A percentile compares a stretch with the other conserved stretches of the same genome.
phyloP scores from a whole-genome alignment of 345 rosid genomes.

The Camelina hispida region DNA sequence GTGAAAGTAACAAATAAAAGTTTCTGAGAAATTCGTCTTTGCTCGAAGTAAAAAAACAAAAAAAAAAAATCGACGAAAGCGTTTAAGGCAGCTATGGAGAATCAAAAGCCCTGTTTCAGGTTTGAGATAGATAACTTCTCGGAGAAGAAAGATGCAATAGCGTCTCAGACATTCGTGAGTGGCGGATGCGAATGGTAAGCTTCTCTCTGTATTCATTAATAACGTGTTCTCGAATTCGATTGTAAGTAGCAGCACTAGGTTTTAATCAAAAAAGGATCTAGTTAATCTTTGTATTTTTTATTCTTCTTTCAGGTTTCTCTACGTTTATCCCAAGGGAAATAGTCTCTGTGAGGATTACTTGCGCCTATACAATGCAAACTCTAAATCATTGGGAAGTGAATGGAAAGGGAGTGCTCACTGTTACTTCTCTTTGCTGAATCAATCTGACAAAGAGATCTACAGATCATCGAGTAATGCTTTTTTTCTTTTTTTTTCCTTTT shows the following conservation, averaged over 20 bases:
- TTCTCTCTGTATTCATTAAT: neutral
- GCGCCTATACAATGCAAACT: neutral
- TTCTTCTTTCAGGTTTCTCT: neutral
- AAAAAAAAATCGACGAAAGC: neutral
- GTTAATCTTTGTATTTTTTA: neutral
- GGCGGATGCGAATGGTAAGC: constrained; percentile 33
- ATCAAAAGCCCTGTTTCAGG: constrained; percentile 11
- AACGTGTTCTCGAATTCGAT: neutral
- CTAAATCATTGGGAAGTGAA: neutral
- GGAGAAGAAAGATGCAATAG: neutral
- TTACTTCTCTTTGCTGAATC: constrained; percentile 7
- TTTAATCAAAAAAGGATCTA: neutral
- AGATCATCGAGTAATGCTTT: constrained; percentile 15
- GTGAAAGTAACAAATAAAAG: neutral
- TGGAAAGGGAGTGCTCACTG: neutral
- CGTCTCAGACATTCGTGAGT: neutral
- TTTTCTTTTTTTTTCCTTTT: neutral
- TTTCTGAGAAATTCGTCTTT: neutral
- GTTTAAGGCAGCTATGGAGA: neutral
- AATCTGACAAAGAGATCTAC: constrained; percentile 24
- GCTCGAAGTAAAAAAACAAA: neutral
- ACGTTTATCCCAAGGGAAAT: constrained; percentile 1
- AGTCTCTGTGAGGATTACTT: too few species aligned
- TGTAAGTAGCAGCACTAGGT: neutral
- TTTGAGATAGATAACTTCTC: constrained; percentile 34